These are phyloP conservation scores for Brassica hybrid DNA, from an alignment of 441 rosid species.

Conservation along the genomic window DNA sequence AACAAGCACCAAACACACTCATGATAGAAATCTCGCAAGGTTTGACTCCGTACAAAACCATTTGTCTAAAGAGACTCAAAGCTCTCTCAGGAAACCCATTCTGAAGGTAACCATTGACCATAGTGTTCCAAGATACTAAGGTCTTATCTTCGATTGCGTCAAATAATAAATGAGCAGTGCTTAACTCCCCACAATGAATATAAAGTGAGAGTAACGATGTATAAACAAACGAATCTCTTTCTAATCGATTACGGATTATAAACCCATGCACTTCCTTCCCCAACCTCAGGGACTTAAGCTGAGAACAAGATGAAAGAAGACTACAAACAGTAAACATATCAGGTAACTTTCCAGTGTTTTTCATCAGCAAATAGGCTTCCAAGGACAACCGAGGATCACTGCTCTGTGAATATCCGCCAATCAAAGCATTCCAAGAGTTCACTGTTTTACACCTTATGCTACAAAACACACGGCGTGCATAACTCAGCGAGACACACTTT, in stretches of 20 bases:
- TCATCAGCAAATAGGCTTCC: slow-evolving; percentile 53
- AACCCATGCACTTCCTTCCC: slow-evolving; percentile 65
- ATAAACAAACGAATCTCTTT: slow-evolving; percentile 50
- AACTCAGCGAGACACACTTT: slow-evolving; percentile 52
- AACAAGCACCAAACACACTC: slow-evolving; percentile 49
- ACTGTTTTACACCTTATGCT: slow-evolving; percentile 52
- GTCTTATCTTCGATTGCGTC: slow-evolving; percentile 49
- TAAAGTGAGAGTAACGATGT: slow-evolving; percentile 61
- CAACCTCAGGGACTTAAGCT: slow-evolving; percentile 46
- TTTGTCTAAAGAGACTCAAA: slow-evolving; percentile 47
- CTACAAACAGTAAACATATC: slow-evolving; percentile 59
- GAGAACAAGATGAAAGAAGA: slow-evolving; percentile 63
- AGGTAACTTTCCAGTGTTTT: slow-evolving; percentile 48
- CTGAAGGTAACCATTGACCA: slow-evolving; percentile 52
- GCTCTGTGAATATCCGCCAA: slow-evolving; percentile 59
- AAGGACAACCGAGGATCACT: slow-evolving; percentile 57
- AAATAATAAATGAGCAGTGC: slow-evolving; percentile 52
- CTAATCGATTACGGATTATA: slow-evolving; percentile 53
- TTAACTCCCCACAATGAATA: slow-evolving; percentile 50
- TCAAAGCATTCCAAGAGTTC: slow-evolving; percentile 78
- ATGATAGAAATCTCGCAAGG: slow-evolving; percentile 48
- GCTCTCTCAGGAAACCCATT: slow-evolving; percentile 51
- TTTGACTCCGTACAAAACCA: slow-evolving; percentile 45
- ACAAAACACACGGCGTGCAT: slow-evolving; percentile 52
- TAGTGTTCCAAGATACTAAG: slow-evolving; percentile 56